These are phyloP conservation scores for Penicillium simplicissimum DNA, from an alignment of 495 filamentous ascomycete genomes.

Conservation along the genomic window DNA sequence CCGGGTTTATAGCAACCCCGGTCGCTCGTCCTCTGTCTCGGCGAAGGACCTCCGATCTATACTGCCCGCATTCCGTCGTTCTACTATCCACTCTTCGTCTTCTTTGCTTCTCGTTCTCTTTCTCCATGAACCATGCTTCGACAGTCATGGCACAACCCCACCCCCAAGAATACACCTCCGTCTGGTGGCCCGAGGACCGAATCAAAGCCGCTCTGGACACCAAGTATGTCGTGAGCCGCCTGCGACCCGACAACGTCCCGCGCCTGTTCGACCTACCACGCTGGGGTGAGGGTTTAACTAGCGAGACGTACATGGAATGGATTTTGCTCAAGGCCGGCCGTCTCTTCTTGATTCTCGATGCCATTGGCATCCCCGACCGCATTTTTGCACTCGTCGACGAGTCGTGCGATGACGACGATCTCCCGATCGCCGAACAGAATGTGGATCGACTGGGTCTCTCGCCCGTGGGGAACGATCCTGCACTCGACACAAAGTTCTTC, in stretches of 20 bases:
- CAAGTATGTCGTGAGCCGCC: slow-evolving; percentile 66
- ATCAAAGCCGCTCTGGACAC: slow-evolving; percentile 72
- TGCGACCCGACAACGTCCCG: slow-evolving; percentile 63
- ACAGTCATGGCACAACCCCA: slow-evolving; percentile 31
- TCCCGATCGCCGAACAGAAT: slow-evolving; percentile 74
- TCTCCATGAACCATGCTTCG: slow-evolving; percentile 21
- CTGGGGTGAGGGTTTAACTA: slow-evolving; percentile 88
- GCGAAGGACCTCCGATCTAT: not conserved
- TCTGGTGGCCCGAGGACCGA: slow-evolving; percentile 82
- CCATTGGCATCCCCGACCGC: slow-evolving; percentile 77
- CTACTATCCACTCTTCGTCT: not conserved
- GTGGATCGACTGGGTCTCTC: slow-evolving; percentile 68
- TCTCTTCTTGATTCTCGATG: slow-evolving; percentile 79
- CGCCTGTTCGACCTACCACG: slow-evolving; percentile 67
- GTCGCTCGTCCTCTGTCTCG: not conserved
- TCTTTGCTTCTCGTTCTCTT: not conserved
- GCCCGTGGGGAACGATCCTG: slow-evolving; percentile 53
- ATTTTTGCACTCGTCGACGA: slow-evolving; percentile 86
- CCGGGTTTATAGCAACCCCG: not conserved
- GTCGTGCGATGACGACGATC: slow-evolving; percentile 85
- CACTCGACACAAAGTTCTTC: slow-evolving; percentile 73
- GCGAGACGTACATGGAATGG: slow-evolving; percentile 91
- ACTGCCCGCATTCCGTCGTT: not conserved
- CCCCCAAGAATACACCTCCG: slow-evolving; percentile 34
- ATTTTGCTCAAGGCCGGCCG: slow-evolving; percentile 76